Conservation (phyloP, 257 asterid species). For the Rubia yunnanensis region DNA sequence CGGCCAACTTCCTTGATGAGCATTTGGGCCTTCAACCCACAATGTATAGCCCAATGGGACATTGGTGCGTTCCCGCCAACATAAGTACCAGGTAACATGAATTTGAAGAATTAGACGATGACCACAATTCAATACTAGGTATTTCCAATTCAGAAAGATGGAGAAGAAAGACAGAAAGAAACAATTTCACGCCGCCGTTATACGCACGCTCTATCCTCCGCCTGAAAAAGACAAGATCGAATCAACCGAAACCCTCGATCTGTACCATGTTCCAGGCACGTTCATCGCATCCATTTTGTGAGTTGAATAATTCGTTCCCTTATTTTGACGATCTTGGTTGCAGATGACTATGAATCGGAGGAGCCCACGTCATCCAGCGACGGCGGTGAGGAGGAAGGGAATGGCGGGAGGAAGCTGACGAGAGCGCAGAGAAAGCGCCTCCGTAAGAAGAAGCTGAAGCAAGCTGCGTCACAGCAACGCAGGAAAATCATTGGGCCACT, state of each 20-base stretch:
- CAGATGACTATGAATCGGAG: conserved; percentile 34
- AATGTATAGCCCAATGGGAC: too few relatives aligned
- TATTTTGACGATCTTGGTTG: background rate
- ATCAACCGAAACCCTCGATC: conserved; percentile 11
- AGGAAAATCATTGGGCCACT: conserved; percentile 57
- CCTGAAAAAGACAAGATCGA: conserved; percentile 26
- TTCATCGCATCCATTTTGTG: background rate
- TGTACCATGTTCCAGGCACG: conserved; percentile 34
- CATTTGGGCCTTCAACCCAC: background rate
- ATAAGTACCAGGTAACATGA: background rate
- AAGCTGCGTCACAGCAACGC: conserved; percentile 32
- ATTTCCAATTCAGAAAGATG: conserved; percentile 18
- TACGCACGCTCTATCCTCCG: conserved; percentile 64
- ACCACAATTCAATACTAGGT: background rate
- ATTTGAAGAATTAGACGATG: background rate
- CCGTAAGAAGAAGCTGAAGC: conserved; percentile 59
- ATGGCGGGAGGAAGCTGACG: conserved; percentile 33
- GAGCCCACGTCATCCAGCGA: conserved; percentile 23
- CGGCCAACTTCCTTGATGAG: background rate
- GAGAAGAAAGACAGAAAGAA: conserved; percentile 41
- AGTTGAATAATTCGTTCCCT: too few relatives aligned
- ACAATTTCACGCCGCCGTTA: conserved; percentile 53
- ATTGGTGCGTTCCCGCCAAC: background rate
- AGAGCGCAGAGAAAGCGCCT: conserved; percentile 79
- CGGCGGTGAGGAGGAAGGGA: conserved; percentile 16